These are phyloP conservation scores for Paramarasmius palmivorus DNA, from an alignment of 1,284 basidiomycete species.

Conservation along the genomic window DNA sequence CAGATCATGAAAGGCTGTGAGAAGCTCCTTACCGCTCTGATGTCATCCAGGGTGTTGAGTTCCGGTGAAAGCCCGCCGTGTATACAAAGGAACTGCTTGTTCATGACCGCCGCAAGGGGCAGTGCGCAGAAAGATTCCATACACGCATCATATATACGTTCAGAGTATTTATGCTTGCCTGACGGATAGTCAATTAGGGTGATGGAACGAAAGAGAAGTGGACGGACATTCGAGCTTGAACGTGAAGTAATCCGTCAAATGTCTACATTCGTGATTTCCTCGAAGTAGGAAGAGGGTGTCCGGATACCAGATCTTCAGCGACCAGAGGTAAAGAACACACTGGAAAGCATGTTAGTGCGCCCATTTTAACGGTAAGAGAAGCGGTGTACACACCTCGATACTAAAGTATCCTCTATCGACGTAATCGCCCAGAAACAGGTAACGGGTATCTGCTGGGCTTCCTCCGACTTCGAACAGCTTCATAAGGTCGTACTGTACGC, in stretches of 20 bases:
- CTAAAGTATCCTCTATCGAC: constrained; percentile 94
- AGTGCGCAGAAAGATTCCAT: constrained; percentile 94
- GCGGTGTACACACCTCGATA: constrained; percentile 65
- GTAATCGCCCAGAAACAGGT: constrained; percentile 94
- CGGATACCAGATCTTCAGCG: constrained; percentile 92
- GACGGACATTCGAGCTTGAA: constrained; percentile 87
- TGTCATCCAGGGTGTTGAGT: constrained; percentile 88
- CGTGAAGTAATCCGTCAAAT: constrained; percentile 87
- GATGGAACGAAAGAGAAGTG: constrained; percentile 3
- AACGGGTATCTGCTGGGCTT: constrained; percentile 89
- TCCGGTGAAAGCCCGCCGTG: constrained; percentile 93
- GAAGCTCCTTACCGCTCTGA: constrained; percentile 60
- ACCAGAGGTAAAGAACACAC: constrained; percentile 90
- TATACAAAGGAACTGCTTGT: constrained; percentile 96
- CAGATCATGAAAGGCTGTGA: constrained; percentile 1
- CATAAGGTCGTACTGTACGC: constrained; percentile 83
- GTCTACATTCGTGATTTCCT: constrained; percentile 90
- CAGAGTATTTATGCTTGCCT: constrained; percentile 95
- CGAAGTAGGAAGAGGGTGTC: constrained; percentile 88
- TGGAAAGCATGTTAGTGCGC: constrained; percentile 32
- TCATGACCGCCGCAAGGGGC: constrained; percentile 93
- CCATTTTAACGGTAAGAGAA: neutral
- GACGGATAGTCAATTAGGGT: constrained; percentile 4
- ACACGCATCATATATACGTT: constrained; percentile 87
- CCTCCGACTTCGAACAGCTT: constrained; percentile 95